These are phyloP conservation scores for Chrysosporium queenslandicum DNA, from an alignment of 2,329 filamentous ascomycete genomes.

Conservation along the genomic window DNA sequence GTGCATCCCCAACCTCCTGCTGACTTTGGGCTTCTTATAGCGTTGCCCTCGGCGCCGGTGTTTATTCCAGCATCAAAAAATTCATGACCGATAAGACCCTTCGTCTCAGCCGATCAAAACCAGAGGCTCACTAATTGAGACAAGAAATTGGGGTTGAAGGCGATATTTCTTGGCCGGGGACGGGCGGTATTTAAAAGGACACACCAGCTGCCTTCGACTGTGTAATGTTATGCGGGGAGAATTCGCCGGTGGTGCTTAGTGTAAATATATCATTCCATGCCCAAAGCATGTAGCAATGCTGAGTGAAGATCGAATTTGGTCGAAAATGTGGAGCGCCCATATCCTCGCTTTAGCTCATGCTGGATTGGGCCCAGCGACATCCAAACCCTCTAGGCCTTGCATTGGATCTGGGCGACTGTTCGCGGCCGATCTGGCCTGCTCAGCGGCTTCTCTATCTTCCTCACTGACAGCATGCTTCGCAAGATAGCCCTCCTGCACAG, in stretches of 20 bases:
- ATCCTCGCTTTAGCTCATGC: slow-evolving; percentile 40
- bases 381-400: slow-evolving; percentile 86
- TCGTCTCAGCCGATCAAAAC: slow-evolving; percentile 65
- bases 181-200: background rate
- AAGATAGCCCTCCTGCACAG: slow-evolving; percentile 74
- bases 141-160: background rate
- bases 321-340: background rate
- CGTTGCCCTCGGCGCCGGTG: slow-evolving; percentile 62
- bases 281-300: slow-evolving; percentile 3
- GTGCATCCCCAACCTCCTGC: slow-evolving; percentile 16
- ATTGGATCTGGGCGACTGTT: slow-evolving; percentile 66
- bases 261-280: slow-evolving; percentile 12
- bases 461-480: slow-evolving; percentile 77
- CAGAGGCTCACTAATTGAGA: slow-evolving; percentile 26
- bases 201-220: slow-evolving; percentile 5
- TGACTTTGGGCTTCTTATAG: slow-evolving; percentile 29
- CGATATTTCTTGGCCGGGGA: slow-evolving; percentile 3
- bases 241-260: slow-evolving; percentile 1
- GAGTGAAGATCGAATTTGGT: background rate
- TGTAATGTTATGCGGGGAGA: slow-evolving; percentile 13
- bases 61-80: slow-evolving; percentile 75
- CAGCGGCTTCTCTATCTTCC: slow-evolving; percentile 58
- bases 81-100: slow-evolving; percentile 84
- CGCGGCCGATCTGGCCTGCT: slow-evolving; percentile 43
- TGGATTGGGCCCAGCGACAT: slow-evolving; percentile 83